Evolutionary conservation across 176 grass and related monocot species (phyloP).

Genomic region (Oryza rufipogon): DNA sequence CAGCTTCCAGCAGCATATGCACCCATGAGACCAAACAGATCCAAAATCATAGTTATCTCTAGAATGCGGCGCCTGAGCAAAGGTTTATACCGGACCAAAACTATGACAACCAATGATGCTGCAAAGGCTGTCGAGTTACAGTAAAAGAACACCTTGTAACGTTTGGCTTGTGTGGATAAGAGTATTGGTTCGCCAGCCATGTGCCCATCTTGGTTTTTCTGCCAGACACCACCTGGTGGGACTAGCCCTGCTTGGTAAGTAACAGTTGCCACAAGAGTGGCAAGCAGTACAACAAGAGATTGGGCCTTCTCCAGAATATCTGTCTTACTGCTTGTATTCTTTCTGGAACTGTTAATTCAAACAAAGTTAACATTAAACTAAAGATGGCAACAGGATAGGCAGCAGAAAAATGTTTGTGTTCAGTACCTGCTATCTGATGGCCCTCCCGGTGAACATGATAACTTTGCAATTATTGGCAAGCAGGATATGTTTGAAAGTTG

Average conservation of each 20-base stretch:
- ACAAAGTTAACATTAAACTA: not conserved
- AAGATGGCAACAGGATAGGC: not conserved
- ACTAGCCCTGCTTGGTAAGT: conserved; percentile 44
- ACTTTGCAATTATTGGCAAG: not conserved
- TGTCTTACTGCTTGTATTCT: not conserved
- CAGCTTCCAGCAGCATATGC: conserved; percentile 39
- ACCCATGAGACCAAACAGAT: conserved; percentile 43
- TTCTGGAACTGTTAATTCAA: not conserved
- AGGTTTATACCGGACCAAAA: not conserved
- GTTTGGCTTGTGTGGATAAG: not conserved
- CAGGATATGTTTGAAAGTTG: not conserved
- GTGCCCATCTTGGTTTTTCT: conserved; percentile 12
- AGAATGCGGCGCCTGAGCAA: conserved; percentile 8
- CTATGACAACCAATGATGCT: conserved; percentile 41
- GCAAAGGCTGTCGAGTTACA: conserved; percentile 44
- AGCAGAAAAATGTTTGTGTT: not conserved
- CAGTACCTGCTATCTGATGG: not conserved
- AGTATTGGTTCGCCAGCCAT: conserved; percentile 21
- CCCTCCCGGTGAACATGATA: not conserved
- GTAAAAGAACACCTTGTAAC: conserved; percentile 41
- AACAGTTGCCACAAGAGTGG: conserved; percentile 35
- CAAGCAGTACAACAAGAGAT: conserved; percentile 25
- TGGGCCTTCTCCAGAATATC: not conserved
- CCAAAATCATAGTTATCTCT: conserved; percentile 23
- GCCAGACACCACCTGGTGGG: conserved; percentile 43